Conservation (phyloP, 2,329 filamentous ascomycete species). For the Trichoderma pleuroti region DNA sequence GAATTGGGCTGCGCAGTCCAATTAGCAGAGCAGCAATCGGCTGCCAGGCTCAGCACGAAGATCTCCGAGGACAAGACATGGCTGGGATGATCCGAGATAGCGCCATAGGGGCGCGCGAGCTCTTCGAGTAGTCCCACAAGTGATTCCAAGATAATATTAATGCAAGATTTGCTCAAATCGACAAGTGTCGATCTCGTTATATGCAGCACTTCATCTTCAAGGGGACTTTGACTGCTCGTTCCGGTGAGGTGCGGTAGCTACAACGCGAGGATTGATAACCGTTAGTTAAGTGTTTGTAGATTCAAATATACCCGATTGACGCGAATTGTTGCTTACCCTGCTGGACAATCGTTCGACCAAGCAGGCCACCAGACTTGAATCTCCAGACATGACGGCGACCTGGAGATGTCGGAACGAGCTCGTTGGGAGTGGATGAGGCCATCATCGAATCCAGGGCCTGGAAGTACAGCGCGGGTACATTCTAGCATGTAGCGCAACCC, state of each 20-base stretch:
- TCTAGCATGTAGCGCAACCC: slow-evolving; percentile 2
- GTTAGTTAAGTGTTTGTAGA: not conserved
- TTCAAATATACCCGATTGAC: not conserved
- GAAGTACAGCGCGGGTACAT: slow-evolving; percentile 12
- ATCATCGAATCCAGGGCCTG: not conserved
- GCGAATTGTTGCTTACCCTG: slow-evolving; percentile 41
- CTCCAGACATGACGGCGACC: slow-evolving; percentile 33
- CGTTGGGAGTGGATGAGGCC: slow-evolving; percentile 8
- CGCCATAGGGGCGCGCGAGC: slow-evolving; percentile 52
- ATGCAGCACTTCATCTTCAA: slow-evolving; percentile 58
- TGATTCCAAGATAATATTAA: slow-evolving; percentile 53
- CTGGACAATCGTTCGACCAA: slow-evolving; percentile 54
- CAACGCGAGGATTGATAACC: slow-evolving; percentile 30
- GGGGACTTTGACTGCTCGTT: slow-evolving; percentile 52
- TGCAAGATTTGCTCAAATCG: slow-evolving; percentile 54
- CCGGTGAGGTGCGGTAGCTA: slow-evolving; percentile 63
- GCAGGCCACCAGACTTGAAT: slow-evolving; percentile 54
- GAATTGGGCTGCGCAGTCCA: slow-evolving; percentile 47
- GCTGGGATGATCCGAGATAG: slow-evolving; percentile 50
- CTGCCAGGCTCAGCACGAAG: slow-evolving; percentile 60
- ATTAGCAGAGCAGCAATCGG: slow-evolving; percentile 62
- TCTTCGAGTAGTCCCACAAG: slow-evolving; percentile 58
- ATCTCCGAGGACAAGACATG: slow-evolving; percentile 62
- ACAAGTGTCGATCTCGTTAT: slow-evolving; percentile 61
- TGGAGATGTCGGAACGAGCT: slow-evolving; percentile 12